Conservation (phyloP, 257 asterid genomes). For the Rauvolfia tetraphylla region DNA sequence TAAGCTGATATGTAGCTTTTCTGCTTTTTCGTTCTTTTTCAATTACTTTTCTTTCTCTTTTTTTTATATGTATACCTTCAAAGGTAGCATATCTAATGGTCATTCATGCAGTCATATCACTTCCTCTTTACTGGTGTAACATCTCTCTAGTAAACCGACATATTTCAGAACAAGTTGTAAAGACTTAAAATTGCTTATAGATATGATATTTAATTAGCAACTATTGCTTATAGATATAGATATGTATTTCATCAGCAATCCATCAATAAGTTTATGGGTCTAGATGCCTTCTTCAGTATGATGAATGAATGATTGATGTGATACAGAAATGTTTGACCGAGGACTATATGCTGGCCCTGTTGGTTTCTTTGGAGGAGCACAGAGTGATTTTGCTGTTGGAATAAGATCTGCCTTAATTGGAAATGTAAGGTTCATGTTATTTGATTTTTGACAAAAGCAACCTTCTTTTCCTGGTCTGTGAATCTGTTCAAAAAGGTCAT, state of each 20-base stretch:
- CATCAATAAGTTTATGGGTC: conserved; percentile 1
- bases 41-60: neutral
- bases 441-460: neutral
- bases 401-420: conserved; percentile 92
- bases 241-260: neutral
- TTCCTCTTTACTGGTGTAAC: neutral
- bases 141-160: neutral
- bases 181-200: neutral
- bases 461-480: neutral
- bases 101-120: neutral
- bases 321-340: conserved; percentile 88
- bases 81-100: neutral
- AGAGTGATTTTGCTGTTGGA: conserved; percentile 98
- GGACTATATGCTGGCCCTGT: conserved; percentile 99
- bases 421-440: conserved; percentile 45
- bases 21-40: neutral
- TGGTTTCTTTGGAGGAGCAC: conserved; percentile 96
- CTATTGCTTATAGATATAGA: neutral
- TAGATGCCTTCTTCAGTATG: conserved; percentile 5
- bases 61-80: neutral
- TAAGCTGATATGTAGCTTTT: neutral
- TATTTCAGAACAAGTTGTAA: neutral
- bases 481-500: neutral
- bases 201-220: neutral
- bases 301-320: conserved; percentile 9